Conservation (phyloP, 345 rosid species). For the Corchorus olitorius region DNA sequence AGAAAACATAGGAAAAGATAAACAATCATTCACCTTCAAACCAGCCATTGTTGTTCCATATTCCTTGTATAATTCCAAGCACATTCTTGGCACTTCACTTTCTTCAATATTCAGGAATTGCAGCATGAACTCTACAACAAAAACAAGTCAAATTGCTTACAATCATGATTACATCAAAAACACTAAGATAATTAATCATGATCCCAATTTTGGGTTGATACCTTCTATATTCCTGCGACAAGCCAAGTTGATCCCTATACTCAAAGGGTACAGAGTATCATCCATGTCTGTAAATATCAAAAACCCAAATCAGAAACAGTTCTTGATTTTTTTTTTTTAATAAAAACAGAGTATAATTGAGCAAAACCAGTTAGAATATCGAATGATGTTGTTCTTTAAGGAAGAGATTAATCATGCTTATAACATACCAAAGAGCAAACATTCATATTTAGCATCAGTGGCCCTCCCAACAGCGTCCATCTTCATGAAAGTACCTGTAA, state of each 20-base stretch:
- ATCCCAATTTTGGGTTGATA: slow-evolving; percentile 20
- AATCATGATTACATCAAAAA: not conserved
- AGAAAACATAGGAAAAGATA: not conserved
- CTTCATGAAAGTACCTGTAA: slow-evolving; percentile 35
- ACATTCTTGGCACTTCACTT: slow-evolving; percentile 81
- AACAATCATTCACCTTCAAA: slow-evolving; percentile 52
- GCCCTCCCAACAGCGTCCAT: slow-evolving; percentile 60
- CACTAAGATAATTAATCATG: not conserved
- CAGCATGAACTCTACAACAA: slow-evolving; percentile 72
- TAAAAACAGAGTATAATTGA: not conserved
- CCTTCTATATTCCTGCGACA: slow-evolving; percentile 88
- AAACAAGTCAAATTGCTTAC: slow-evolving; percentile 1
- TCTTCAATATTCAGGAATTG: slow-evolving; percentile 65
- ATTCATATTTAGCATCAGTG: slow-evolving; percentile 54
- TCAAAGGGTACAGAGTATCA: slow-evolving; percentile 80
- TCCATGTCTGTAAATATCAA: slow-evolving; percentile 67
- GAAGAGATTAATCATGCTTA: not conserved
- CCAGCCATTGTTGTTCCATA: slow-evolving; percentile 99
- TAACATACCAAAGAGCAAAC: slow-evolving; percentile 77
- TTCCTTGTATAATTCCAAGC: slow-evolving; percentile 83
- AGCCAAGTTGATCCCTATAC: slow-evolving; percentile 75
- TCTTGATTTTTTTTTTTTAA: too few relatives aligned
- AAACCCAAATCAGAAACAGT: slow-evolving; percentile 15
- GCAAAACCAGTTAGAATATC: not conserved
- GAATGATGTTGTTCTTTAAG: not conserved